These are phyloP conservation scores for Globisporangium cylindrosporum DNA, from an alignment of 352 stramenopile genomes.

Conservation along the genomic window DNA sequence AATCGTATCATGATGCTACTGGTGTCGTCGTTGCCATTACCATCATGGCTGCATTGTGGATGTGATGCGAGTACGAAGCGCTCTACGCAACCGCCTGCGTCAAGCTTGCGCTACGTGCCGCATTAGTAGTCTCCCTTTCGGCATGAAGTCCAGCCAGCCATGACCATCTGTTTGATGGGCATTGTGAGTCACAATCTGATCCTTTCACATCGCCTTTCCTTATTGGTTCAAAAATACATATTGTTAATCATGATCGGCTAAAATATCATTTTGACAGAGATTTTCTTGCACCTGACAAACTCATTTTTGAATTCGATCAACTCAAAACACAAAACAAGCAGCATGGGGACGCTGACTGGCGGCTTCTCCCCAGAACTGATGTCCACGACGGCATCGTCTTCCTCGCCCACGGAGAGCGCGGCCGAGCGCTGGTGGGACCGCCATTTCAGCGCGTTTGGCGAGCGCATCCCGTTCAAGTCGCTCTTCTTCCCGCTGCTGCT, in stretches of 20 bases:
- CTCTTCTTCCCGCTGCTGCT: constrained; percentile 68
- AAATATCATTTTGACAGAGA: not conserved
- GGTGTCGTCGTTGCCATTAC: not conserved
- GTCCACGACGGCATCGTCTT: not conserved
- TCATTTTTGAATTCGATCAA: not conserved
- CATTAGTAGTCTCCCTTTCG: not conserved
- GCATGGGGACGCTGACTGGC: not conserved
- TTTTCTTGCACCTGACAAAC: not conserved
- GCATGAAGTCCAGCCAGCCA: not conserved
- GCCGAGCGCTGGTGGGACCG: constrained; percentile 36
- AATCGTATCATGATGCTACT: not conserved
- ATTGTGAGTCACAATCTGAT: not conserved
- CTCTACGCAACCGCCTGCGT: not conserved
- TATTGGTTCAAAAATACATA: not conserved
- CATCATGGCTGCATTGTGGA: not conserved
- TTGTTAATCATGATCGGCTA: not conserved
- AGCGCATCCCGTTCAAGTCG: constrained; percentile 22
- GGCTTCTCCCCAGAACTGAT: not conserved
- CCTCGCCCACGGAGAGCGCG: constrained; percentile 5
- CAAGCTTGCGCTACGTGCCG: not conserved
- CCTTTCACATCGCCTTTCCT: not conserved
- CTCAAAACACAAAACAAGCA: not conserved
- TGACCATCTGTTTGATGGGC: not conserved
- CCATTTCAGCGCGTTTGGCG: constrained; percentile 15
- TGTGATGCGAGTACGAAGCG: not conserved